Evolutionary conservation across 2,329 filamentous ascomycete genomes (phyloP), one percentile per base, ranked within the genome.

Genomic region (Ophiocordyceps polyrhachis-furcata): DNA sequence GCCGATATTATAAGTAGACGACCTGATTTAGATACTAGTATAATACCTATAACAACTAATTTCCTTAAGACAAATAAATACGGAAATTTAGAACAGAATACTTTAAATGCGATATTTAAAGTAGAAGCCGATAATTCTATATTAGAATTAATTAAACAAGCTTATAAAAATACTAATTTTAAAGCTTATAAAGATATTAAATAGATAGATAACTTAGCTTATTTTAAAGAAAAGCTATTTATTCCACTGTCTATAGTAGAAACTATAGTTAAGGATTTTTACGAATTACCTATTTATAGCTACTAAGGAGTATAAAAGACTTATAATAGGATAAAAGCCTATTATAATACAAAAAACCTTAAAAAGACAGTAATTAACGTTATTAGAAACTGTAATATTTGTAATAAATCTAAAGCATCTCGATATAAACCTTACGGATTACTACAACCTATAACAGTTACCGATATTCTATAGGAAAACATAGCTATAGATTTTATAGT

Each of bases 381-480:
- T 43, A 43, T 43, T 35, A 40, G 15, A 21, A 21, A 43, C 21
- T 42, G 4, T 42, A 42, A 42, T 38, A n/a, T 41, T 44, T 43
- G 44, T 40, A 3, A 29, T 44, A 3, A 20, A 44, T 32, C 14
- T n/a, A 45, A 47, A n/a, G 42, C 21, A 9, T 17, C 20, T 21
- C 17, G 21, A 32, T 15, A 32, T 32, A 32, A 32, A 8, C 29
- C 29, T 32, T 32, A 32, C 9, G 9, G 29, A 4, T 32, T 32
- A 4, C 9, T 32, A 32, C 4, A 32, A 15, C 29, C 29, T 32
- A 32, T 12, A 12, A 32, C 9, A 32, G 9, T 23, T 23, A 23
- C 21, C 6, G 6, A 23, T 23, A 4, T 4, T 4, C 21, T 6
- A 3, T 23, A 23, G 21, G 21, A 23, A 23, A 23, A 23, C 21